phyloP scores from a whole-genome alignment of 495 filamentous ascomycete genomes.

The Aspergillus affinis region DNA sequence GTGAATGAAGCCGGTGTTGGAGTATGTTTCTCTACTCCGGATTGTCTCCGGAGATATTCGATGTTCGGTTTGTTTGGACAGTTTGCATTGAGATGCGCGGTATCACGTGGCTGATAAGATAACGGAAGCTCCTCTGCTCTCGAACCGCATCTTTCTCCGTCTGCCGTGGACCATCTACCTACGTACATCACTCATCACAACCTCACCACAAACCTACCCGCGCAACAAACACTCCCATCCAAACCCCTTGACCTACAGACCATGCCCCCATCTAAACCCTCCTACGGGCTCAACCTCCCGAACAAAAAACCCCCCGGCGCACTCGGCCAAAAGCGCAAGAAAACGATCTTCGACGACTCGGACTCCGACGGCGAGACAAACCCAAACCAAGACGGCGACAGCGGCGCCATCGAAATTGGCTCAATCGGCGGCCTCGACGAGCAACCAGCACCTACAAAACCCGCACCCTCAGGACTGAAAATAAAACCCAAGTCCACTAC shows the following conservation, averaged over 20 bases:
- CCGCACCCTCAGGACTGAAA: neutral
- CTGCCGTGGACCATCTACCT: neutral
- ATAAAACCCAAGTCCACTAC: conserved; percentile 13
- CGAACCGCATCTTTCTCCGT: neutral
- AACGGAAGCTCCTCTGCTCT: neutral
- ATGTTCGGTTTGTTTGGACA: neutral
- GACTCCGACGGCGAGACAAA: conserved; percentile 46
- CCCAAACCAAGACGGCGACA: conserved; percentile 3
- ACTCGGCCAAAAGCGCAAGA: conserved; percentile 53
- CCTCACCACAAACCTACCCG: neutral
- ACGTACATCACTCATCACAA: neutral
- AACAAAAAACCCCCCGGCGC: conserved; percentile 38
- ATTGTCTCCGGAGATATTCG: neutral
- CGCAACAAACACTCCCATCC: neutral
- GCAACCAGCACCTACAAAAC: conserved; percentile 20
- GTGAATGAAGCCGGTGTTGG: no score
- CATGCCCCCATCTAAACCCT: conserved; percentile 39
- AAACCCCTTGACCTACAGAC: neutral
- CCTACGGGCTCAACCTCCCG: conserved; percentile 59
- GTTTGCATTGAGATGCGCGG: neutral
- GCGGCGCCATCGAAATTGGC: conserved; percentile 35
- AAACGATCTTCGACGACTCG: conserved; percentile 51
- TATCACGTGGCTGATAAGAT: conserved; percentile 25
- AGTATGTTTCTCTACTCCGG: neutral
- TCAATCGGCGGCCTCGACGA: conserved; percentile 43